Evolutionary conservation across 306 rosid species (phyloP).

Genomic region (Vigna radiata): DNA sequence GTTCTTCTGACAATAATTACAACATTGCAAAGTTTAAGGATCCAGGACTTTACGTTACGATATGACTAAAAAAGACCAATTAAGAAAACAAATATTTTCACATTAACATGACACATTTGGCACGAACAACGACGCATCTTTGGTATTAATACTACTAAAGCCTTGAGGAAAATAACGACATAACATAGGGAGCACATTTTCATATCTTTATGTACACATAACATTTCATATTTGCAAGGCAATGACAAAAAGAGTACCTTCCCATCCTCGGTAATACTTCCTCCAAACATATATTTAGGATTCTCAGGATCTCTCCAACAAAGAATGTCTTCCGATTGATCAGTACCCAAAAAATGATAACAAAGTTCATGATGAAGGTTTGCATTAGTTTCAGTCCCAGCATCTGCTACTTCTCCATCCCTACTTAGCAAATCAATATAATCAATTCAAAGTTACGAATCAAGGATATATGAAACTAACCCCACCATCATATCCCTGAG

Average conservation of each 20-base stretch:
- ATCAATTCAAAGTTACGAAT: slow-evolving; percentile 24
- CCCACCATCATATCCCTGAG: neutral
- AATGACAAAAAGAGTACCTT: slow-evolving; percentile 59
- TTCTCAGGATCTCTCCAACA: slow-evolving; percentile 89
- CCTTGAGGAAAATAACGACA: neutral
- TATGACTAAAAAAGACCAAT: neutral
- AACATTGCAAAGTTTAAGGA: neutral
- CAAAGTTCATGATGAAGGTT: slow-evolving; percentile 81
- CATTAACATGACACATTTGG: neutral
- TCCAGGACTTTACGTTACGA: neutral
- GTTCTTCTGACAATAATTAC: neutral
- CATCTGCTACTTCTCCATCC: slow-evolving; percentile 69
- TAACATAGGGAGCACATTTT: neutral
- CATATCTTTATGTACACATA: neutral
- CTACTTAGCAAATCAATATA: slow-evolving; percentile 53
- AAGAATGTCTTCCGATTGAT: slow-evolving; percentile 84
- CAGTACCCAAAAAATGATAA: slow-evolving; percentile 85
- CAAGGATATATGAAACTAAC: slow-evolving; percentile 7
- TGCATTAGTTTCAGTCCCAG: slow-evolving; percentile 86
- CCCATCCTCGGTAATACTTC: slow-evolving; percentile 77
- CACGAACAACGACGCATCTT: neutral
- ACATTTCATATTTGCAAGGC: slow-evolving; percentile 7
- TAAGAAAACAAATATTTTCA: neutral
- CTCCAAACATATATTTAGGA: slow-evolving; percentile 73
- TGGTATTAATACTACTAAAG: neutral